These are phyloP conservation scores for Eucalyptus cladocalyx DNA, from an alignment of 345 rosid genomes.

Conservation along the genomic window DNA sequence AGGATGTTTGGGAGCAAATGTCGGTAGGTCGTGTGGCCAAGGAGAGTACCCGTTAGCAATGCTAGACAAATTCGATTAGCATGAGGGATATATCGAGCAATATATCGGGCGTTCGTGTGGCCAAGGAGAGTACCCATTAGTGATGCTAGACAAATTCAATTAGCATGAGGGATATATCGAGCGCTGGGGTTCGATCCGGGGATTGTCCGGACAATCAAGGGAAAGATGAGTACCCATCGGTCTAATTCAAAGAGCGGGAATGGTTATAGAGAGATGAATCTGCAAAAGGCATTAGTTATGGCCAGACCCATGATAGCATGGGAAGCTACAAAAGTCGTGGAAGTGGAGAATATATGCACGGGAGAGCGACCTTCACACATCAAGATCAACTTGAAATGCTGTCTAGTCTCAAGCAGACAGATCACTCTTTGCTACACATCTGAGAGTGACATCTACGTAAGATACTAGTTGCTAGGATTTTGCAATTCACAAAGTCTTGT, in stretches of 20 bases:
- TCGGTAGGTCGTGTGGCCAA: not conserved
- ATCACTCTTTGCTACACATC: not conserved
- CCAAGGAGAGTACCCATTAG: not conserved
- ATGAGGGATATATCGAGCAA: not conserved
- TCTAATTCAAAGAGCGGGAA: not conserved
- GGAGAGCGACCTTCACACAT: not conserved
- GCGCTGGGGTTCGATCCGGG: not conserved
- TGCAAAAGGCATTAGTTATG: not conserved
- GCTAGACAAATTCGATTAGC: not conserved
- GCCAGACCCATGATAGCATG: not conserved
- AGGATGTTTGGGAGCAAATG: not conserved
- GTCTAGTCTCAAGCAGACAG: not conserved
- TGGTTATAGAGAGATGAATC: not conserved
- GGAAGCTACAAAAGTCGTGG: not conserved
- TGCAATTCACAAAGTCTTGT: not conserved
- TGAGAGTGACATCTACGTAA: not conserved
- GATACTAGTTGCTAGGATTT: not conserved
- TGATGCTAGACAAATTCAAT: not conserved
- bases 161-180: not conserved
- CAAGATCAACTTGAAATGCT: not conserved
- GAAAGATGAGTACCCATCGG: not conserved
- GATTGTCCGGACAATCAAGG: not conserved
- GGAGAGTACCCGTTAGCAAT: not conserved
- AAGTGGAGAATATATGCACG: not conserved
- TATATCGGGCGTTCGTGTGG: too few relatives aligned